phyloP scores from a whole-genome alignment of 2,329 filamentous ascomycete genomes.

The Mollisia scopiformis region DNA sequence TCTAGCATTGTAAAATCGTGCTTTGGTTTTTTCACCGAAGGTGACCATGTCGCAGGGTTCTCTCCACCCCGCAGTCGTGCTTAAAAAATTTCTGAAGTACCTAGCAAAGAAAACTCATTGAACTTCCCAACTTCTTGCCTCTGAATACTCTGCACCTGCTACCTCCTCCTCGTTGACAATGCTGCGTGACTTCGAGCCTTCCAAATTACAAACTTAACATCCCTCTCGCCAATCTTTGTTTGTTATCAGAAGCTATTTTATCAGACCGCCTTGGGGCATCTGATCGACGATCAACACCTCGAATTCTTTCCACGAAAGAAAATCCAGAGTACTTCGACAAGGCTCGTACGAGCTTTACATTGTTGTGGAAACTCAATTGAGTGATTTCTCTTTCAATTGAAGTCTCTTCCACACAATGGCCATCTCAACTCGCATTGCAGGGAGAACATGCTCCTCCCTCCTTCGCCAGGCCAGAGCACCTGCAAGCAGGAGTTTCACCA shows the following conservation, averaged over 20 bases:
- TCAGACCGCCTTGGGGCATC: slow-evolving; percentile 17
- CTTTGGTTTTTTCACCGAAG: no score
- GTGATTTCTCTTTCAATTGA: slow-evolving; percentile 27
- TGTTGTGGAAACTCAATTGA: slow-evolving; percentile 18
- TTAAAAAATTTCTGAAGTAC: background rate
- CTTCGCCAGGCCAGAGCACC: slow-evolving; percentile 35
- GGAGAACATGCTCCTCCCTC: slow-evolving; percentile 33
- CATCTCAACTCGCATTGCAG: slow-evolving; percentile 35
- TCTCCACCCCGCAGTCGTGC: background rate
- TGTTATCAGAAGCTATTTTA: slow-evolving; percentile 19
- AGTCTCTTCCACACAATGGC: slow-evolving; percentile 34
- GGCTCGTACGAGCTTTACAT: slow-evolving; percentile 10
- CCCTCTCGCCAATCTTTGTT: background rate
- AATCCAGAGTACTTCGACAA: slow-evolving; percentile 9
- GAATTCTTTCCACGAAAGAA: slow-evolving; percentile 8
- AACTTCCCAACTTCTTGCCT: slow-evolving; percentile 1
- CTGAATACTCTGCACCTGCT: slow-evolving; percentile 1
- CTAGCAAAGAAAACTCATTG: background rate
- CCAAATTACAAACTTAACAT: slow-evolving; percentile 31
- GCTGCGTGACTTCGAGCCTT: slow-evolving; percentile 35
- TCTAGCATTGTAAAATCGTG: slow-evolving; percentile 9
- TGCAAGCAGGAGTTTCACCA: slow-evolving; percentile 33
- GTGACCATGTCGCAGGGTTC: no score
- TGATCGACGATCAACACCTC: slow-evolving; percentile 8
- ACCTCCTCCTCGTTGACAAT: slow-evolving; percentile 26